phyloP scores from a whole-genome alignment of 768 basidiomycete genomes.

The Lactarius vividus region DNA sequence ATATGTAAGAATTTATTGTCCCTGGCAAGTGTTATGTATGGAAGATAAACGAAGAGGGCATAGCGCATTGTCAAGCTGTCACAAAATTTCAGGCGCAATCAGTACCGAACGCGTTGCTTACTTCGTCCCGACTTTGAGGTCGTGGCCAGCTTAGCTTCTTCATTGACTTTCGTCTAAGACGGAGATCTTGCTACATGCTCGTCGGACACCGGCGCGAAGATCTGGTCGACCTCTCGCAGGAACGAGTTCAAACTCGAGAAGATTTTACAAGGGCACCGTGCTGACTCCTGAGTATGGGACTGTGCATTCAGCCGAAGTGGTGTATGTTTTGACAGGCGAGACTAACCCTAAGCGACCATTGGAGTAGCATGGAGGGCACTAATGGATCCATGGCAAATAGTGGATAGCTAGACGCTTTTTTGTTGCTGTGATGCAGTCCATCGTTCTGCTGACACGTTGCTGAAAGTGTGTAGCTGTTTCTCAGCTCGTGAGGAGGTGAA shows the following conservation, averaged over 20 bases:
- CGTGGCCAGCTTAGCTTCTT: conserved; percentile 34
- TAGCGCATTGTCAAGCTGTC: conserved; percentile 86
- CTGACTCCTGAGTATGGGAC: conserved; percentile 86
- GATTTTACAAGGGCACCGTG: conserved; percentile 90
- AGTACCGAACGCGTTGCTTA: conserved; percentile 89
- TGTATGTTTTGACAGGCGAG: conserved; percentile 93
- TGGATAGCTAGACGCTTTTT: not conserved
- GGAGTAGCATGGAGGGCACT: conserved; percentile 40
- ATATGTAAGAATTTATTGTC: conserved; percentile 26
- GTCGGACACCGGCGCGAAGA: conserved; percentile 94
- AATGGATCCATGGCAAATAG: not conserved
- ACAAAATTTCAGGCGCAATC: conserved; percentile 91
- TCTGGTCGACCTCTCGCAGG: conserved; percentile 87
- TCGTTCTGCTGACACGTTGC: not conserved
- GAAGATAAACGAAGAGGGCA: conserved; percentile 87
- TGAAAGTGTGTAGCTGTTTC: not conserved
- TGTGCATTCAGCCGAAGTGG: conserved; percentile 98
- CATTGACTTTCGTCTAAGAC: conserved; percentile 27
- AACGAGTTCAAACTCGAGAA: conserved; percentile 90
- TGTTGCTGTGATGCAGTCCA: too few species aligned
- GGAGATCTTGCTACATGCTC: conserved; percentile 97
- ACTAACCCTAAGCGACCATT: conserved; percentile 9
- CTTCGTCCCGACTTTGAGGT: conserved; percentile 94
- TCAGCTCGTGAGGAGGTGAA: not conserved
- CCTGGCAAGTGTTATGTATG: conserved; percentile 96